These are phyloP conservation scores for Haematococcus lacustris DNA, from an alignment of 139 green algal genomes.

Conservation along the genomic window DNA sequence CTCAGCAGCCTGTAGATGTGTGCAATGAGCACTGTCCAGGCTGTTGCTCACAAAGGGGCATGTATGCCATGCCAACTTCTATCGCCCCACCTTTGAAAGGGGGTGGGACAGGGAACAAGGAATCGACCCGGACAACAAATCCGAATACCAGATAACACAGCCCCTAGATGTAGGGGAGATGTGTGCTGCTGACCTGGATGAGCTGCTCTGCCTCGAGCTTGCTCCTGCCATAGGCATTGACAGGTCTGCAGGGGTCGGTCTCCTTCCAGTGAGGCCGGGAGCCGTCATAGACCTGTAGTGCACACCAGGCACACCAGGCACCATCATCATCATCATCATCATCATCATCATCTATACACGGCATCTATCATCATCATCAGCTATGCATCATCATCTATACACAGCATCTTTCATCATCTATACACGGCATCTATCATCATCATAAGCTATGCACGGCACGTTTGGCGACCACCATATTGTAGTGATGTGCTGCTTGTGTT, in stretches of 20 bases:
- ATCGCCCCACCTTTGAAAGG: too few species aligned
- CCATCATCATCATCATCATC: too few species aligned
- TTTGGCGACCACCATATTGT: too few species aligned
- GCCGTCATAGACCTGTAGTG: conserved; percentile 52
- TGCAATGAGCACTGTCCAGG: not conserved
- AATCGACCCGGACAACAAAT: not conserved
- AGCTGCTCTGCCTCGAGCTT: conserved; percentile 65
- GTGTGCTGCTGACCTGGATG: conserved; percentile 21
- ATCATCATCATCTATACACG: too few species aligned
- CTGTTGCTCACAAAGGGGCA: not conserved
- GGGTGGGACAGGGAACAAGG: not conserved
- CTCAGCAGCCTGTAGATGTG: too few species aligned
- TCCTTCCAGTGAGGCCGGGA: conserved; percentile 43
- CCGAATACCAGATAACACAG: too few species aligned
- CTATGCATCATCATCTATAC: too few species aligned
- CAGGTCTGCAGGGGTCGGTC: conserved; percentile 29
- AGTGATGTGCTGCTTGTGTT: too few species aligned
- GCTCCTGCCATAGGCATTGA: conserved; percentile 71
- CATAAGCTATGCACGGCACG: too few species aligned
- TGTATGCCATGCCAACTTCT: not conserved
- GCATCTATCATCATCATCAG: too few species aligned
- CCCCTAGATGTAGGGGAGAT: not conserved
- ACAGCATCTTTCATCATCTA: too few species aligned
- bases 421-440: too few species aligned
- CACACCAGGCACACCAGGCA: not conserved